Conservation (phyloP, 805 yeast genomes). For the Schizosaccharomyces japonicus region DNA sequence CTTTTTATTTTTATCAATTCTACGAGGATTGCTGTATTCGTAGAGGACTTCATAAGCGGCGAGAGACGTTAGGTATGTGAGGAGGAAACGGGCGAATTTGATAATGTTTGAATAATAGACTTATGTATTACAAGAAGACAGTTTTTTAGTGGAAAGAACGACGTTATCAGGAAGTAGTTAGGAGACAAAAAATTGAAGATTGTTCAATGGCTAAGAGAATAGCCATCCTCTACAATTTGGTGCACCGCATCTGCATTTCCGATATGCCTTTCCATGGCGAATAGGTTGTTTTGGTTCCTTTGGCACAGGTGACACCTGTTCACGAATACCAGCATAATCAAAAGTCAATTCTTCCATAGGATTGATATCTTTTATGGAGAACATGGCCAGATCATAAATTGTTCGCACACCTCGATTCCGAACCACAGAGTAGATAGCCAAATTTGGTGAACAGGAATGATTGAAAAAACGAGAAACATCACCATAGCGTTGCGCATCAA, state of each 20-base stretch:
- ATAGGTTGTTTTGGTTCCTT: background rate
- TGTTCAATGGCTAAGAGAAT: no score
- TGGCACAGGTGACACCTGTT: background rate
- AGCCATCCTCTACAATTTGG: background rate
- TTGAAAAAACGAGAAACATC: conserved; percentile 8
- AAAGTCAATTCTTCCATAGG: conserved; percentile 9
- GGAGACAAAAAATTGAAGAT: no score
- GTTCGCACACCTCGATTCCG: background rate
- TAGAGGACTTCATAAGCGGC: no score
- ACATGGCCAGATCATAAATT: conserved; percentile 8
- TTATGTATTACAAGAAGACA: no score
- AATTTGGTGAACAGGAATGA: conserved; percentile 9
- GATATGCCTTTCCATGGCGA: background rate
- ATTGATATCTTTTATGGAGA: conserved; percentile 7
- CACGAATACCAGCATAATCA: conserved; percentile 6
- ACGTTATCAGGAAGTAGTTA: no score
- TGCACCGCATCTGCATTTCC: background rate
- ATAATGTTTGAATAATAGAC: no score
- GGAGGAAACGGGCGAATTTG: no score
- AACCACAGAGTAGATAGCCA: conserved; percentile 6
- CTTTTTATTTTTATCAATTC: no score
- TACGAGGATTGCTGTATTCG: no score
- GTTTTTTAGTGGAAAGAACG: no score
- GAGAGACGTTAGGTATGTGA: no score
- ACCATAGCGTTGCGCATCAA: conserved; percentile 8